Evolutionary conservation across 495 filamentous ascomycete genomes (phyloP).

Genomic region (Cercophora scortea): DNA sequence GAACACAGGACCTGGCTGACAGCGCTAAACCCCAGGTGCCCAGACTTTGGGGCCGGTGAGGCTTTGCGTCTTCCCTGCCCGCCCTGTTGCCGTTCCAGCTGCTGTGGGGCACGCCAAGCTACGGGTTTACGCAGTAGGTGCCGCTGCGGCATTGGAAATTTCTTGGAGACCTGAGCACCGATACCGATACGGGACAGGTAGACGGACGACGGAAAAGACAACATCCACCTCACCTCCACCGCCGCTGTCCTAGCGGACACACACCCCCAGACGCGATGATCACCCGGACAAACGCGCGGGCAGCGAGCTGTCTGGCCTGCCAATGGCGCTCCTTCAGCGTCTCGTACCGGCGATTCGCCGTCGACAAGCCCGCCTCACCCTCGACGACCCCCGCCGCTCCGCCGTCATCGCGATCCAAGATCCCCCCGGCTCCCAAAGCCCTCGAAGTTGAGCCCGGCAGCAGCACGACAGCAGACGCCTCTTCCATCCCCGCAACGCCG

Average conservation of each 20-base stretch:
- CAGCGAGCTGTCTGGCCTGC: conserved; percentile 32
- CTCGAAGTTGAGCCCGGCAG: no score
- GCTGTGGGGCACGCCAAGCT: neutral
- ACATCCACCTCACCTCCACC: no score
- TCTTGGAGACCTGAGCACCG: conserved; percentile 8
- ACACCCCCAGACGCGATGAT: conserved; percentile 13
- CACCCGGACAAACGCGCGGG: conserved; percentile 8
- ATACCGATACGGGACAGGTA: no score
- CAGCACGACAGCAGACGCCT: no score
- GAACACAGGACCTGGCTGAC: neutral
- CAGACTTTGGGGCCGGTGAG: no score
- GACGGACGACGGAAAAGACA: no score
- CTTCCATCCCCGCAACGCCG: neutral
- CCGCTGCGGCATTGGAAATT: conserved; percentile 13
- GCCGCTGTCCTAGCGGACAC: no score
- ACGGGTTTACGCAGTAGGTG: no score
- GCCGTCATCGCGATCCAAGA: neutral
- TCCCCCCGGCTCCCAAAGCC: neutral
- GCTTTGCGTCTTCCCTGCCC: no score
- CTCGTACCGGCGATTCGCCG: conserved; percentile 29
- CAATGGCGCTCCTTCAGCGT: conserved; percentile 42
- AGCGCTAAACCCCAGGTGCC: no score
- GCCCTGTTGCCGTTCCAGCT: no score
- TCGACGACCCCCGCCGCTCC: conserved; percentile 8
- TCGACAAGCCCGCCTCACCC: conserved; percentile 14